A percentile compares a stretch with the other conserved stretches of the same genome.
Evolutionary conservation across 2,329 filamentous ascomycete species (phyloP).

Genomic region (Fusarium temperatum): DNA sequence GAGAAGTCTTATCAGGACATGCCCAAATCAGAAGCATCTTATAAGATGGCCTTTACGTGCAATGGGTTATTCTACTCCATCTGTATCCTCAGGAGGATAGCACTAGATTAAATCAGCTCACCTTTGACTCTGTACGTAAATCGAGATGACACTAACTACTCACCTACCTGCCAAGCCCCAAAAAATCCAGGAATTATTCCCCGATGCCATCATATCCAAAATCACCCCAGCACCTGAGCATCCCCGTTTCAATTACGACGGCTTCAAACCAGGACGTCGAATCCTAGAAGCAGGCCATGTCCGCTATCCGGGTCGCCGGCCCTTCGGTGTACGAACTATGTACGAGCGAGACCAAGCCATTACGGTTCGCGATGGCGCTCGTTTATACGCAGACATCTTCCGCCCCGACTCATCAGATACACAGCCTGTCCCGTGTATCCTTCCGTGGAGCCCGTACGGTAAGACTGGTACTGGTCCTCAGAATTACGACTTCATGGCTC

Average conservation of each 20-base stretch:
- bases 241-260: neutral
- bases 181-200: neutral
- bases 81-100: neutral
- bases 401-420: neutral
- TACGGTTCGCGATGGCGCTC: conserved; percentile 1
- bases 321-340: neutral
- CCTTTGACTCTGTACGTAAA: rapidly evolving
- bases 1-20: neutral
- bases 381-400: conserved; percentile 9
- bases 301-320: neutral
- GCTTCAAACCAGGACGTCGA: neutral
- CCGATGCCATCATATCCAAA: neutral
- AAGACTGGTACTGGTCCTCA: conserved; percentile 10
- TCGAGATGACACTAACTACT: neutral
- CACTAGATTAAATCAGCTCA: neutral
- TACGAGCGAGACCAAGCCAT: neutral
- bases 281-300: neutral
- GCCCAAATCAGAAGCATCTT: rapidly evolving
- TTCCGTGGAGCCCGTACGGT: conserved; percentile 12
- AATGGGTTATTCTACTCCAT: rapidly evolving
- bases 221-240: neutral
- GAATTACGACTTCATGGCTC: neutral
- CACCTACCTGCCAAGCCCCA: neutral
- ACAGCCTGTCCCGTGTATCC: neutral
- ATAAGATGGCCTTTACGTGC: rapidly evolving